Conservation (phyloP, 768 basidiomycete species). For the Panus rudis region DNA sequence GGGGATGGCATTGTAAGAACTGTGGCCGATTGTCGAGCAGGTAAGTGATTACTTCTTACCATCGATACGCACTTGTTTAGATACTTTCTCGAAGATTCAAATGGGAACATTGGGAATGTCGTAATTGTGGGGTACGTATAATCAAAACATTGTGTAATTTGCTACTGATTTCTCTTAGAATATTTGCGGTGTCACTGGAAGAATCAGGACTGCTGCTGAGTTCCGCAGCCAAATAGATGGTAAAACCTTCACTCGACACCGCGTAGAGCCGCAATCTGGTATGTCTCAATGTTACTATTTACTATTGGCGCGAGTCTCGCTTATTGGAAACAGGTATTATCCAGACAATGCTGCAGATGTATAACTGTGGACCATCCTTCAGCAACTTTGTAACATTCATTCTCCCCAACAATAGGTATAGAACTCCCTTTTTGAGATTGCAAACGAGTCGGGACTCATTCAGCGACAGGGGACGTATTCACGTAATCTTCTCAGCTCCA, state of each 20-base stretch:
- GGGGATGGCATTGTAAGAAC: constrained; percentile 59
- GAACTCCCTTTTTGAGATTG: background rate
- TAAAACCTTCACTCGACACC: constrained; percentile 4
- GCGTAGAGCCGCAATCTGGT: background rate
- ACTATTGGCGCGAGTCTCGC: background rate
- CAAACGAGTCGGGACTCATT: background rate
- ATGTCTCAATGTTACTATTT: background rate
- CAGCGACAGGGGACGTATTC: constrained; percentile 49
- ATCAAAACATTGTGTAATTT: background rate
- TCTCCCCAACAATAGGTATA: constrained; percentile 10
- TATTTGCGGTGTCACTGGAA: constrained; percentile 8
- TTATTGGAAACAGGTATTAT: constrained; percentile 4
- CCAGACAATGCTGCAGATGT: background rate
- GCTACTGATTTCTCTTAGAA: constrained; percentile 7
- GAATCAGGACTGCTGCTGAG: constrained; percentile 1
- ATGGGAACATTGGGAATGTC: constrained; percentile 73
- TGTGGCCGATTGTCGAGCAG: constrained; percentile 75
- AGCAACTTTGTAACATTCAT: constrained; percentile 7
- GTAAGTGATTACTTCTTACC: constrained; percentile 31
- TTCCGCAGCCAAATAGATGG: constrained; percentile 4
- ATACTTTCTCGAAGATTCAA: constrained; percentile 41
- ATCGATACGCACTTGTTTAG: background rate
- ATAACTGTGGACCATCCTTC: constrained; percentile 1
- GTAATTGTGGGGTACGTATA: constrained; percentile 44
- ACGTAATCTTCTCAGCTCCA: constrained; percentile 40